Evolutionary conservation across 148 eudicot species (phyloP).

Genomic region (Euryodendron excelsum): DNA sequence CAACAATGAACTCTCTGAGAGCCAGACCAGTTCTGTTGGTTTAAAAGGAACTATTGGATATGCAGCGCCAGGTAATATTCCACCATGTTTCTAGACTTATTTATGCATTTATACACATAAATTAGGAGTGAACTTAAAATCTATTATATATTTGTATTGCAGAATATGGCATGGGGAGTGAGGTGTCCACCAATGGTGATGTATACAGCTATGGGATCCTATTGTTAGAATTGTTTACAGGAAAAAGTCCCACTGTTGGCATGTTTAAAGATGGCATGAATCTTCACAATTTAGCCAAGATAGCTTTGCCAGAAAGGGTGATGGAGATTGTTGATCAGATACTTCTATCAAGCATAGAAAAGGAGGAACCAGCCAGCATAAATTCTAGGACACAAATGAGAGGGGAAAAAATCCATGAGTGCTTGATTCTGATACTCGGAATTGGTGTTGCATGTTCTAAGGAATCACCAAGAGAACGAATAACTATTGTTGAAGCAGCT

Average conservation of each 20-base stretch:
- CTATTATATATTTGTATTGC: neutral
- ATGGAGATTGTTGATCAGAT: conserved; percentile 17
- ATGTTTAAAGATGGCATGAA: neutral
- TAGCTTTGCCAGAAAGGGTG: conserved; percentile 6
- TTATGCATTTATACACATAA: no score
- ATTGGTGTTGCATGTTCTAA: no score
- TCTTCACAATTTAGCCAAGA: conserved; percentile 10
- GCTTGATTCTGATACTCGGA: no score
- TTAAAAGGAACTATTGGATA: conserved; percentile 38
- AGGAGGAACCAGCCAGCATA: no score
- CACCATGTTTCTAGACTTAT: neutral
- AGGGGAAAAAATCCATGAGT: no score
- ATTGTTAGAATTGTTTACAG: conserved; percentile 24
- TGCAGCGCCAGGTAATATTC: conserved; percentile 29
- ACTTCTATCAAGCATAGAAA: neutral
- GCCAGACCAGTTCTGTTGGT: conserved; percentile 1
- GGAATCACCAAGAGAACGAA: no score
- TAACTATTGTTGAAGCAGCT: no score
- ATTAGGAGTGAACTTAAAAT: neutral
- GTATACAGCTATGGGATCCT: conserved; percentile 26
- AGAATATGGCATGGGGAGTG: conserved; percentile 21
- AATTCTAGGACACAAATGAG: no score
- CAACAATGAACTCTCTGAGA: no score
- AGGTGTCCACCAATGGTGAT: conserved; percentile 24
- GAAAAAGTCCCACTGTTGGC: conserved; percentile 16